Conservation (phyloP, 495 filamentous ascomycete species). For the Acidiella bohemica region DNA sequence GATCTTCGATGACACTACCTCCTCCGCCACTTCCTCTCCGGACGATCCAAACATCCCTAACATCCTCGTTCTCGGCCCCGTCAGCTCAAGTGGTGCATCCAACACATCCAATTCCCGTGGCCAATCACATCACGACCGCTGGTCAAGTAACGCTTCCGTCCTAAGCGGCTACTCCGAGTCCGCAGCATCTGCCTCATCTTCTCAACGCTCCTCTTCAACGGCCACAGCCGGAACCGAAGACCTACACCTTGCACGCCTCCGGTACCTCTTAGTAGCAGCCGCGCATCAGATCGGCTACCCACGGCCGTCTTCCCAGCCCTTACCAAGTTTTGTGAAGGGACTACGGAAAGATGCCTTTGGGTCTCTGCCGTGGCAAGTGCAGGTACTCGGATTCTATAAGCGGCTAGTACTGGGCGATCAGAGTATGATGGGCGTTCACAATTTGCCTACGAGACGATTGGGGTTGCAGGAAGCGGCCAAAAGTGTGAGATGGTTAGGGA, state of each 20-base stretch:
- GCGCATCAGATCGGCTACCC: slow-evolving; percentile 66
- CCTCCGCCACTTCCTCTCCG: slow-evolving; percentile 64
- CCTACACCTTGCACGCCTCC: slow-evolving; percentile 57
- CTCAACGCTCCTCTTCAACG: slow-evolving; percentile 41
- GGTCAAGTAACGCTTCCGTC: slow-evolving; percentile 61
- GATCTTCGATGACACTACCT: slow-evolving; percentile 82
- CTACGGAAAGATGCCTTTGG: slow-evolving; percentile 68
- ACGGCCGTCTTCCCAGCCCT: slow-evolving; percentile 33
- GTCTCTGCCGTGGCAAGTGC: slow-evolving; percentile 49
- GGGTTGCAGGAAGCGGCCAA: slow-evolving; percentile 58
- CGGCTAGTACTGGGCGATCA: slow-evolving; percentile 57
- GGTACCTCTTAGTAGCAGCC: slow-evolving; percentile 64
- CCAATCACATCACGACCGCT: slow-evolving; percentile 31
- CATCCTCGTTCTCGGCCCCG: slow-evolving; percentile 70
- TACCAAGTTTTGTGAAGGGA: slow-evolving; percentile 61
- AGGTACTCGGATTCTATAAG: slow-evolving; percentile 63
- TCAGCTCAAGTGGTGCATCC: slow-evolving; percentile 24
- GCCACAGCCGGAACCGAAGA: slow-evolving; percentile 55
- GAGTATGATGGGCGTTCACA: slow-evolving; percentile 43
- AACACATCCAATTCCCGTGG: slow-evolving; percentile 12
- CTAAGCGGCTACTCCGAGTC: slow-evolving; percentile 57
- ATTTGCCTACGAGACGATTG: slow-evolving; percentile 42
- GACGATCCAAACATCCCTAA: slow-evolving; percentile 62
- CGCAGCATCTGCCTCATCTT: too few relatives aligned
- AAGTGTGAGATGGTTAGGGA: slow-evolving; percentile 60